Evolutionary conservation across 2,329 filamentous ascomycete genomes (phyloP).

Genomic region (Curvularia hawaiiensis): DNA sequence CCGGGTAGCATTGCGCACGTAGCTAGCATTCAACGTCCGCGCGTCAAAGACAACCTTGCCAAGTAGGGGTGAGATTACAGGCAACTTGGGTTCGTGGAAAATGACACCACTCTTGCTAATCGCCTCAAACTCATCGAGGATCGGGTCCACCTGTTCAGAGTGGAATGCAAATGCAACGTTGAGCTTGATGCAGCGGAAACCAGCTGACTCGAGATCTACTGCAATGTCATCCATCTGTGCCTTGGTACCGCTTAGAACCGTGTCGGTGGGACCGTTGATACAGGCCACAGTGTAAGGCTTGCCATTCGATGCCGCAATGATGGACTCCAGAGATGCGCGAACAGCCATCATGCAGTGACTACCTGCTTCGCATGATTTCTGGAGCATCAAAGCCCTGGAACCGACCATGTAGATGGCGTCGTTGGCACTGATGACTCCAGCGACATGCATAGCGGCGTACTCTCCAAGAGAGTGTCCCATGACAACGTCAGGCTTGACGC

Average conservation of each 20-base stretch:
- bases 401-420: slow-evolving; percentile 47
- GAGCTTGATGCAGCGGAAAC: slow-evolving; percentile 18
- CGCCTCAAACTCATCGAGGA: slow-evolving; percentile 50
- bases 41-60: background rate
- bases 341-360: slow-evolving; percentile 45
- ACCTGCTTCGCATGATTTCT: slow-evolving; percentile 26
- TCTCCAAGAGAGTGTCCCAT: slow-evolving; percentile 44
- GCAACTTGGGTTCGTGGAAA: background rate
- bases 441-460: slow-evolving; percentile 46
- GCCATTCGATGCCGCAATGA: slow-evolving; percentile 29
- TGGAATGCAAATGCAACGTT: slow-evolving; percentile 31
- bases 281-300: slow-evolving; percentile 33
- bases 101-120: slow-evolving; percentile 35
- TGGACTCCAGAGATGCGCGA: slow-evolving; percentile 14
- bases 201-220: slow-evolving; percentile 8
- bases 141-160: slow-evolving; percentile 46
- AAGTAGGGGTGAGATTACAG: slow-evolving; percentile 1
- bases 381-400: slow-evolving; percentile 35
- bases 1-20: background rate
- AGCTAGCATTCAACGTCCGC: background rate
- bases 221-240: slow-evolving; percentile 16
- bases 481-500: slow-evolving; percentile 21
- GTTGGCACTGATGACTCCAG: slow-evolving; percentile 41
- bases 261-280: slow-evolving; percentile 37
- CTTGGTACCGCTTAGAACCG: slow-evolving; percentile 36